Conservation (phyloP, 352 stramenopile genomes). For the Globisporangium cylindrosporum region DNA sequence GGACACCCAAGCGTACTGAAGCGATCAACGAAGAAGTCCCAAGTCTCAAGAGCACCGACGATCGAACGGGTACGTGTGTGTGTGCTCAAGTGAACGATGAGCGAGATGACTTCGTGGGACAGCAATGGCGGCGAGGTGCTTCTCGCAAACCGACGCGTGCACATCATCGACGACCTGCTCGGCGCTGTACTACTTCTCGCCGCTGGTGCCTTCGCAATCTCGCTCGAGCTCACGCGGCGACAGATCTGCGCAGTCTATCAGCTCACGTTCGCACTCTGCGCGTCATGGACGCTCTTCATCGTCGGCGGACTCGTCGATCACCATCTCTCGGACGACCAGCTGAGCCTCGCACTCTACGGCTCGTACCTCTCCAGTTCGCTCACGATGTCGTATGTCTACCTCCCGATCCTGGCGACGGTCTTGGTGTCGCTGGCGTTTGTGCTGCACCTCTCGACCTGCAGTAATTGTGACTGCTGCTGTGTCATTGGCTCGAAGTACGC, state of each 20-base stretch:
- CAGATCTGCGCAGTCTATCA: constrained; percentile 70
- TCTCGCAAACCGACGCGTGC: constrained; percentile 37
- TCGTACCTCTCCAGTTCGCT: constrained; percentile 41
- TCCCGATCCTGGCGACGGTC: constrained; percentile 38
- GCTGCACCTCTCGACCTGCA: constrained; percentile 50
- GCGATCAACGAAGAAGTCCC: constrained; percentile 5
- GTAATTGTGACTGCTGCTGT: constrained; percentile 65
- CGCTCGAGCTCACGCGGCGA: constrained; percentile 69
- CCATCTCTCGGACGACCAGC: constrained; percentile 68
- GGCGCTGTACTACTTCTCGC: constrained; percentile 60
- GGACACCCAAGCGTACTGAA: not conserved
- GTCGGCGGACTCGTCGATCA: constrained; percentile 69
- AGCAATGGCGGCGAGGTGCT: constrained; percentile 18
- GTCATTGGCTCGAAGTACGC: constrained; percentile 25
- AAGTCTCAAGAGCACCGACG: not conserved
- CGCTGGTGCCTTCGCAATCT: constrained; percentile 35
- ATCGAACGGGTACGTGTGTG: not conserved
- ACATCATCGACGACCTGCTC: constrained; percentile 77
- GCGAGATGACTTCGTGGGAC: constrained; percentile 12
- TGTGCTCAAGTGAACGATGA: not conserved
- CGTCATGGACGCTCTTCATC: constrained; percentile 52
- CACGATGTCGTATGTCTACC: constrained; percentile 57
- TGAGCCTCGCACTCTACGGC: constrained; percentile 62
- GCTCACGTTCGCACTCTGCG: constrained; percentile 60
- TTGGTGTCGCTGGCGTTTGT: constrained; percentile 36